These are phyloP conservation scores for Pyrenopolyporus hunteri DNA, from an alignment of 495 filamentous ascomycete genomes.

Conservation along the genomic window DNA sequence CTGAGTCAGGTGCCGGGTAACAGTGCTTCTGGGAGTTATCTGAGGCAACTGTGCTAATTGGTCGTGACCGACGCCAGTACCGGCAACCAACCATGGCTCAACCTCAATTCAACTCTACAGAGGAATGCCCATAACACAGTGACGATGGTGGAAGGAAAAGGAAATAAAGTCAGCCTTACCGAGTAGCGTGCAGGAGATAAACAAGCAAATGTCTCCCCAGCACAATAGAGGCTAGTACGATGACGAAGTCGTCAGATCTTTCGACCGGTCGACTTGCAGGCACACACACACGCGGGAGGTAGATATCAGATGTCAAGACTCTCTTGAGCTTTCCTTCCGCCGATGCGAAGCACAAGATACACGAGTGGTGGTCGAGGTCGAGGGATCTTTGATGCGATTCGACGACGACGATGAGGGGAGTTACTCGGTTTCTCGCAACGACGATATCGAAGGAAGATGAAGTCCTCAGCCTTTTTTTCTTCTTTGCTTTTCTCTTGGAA, in stretches of 20 bases:
- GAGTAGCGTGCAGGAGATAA: conserved; percentile 77
- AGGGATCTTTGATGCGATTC: conserved; percentile 33
- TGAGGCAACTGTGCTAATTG: too few species aligned
- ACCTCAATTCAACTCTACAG: too few species aligned
- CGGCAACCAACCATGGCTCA: too few species aligned
- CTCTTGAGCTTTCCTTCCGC: conserved; percentile 25
- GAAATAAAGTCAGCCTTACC: conserved; percentile 61
- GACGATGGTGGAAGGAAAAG: too few species aligned
- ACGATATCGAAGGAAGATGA: conserved; percentile 30
- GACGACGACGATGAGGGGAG: conserved; percentile 34
- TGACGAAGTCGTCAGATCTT: conserved; percentile 45
- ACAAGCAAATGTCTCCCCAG: conserved; percentile 99
- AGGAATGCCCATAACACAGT: too few species aligned
- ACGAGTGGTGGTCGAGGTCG: conserved; percentile 40
- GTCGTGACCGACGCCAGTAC: too few species aligned
- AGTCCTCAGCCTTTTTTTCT: conserved; percentile 16
- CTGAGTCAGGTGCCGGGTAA: too few species aligned
- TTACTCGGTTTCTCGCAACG: conserved; percentile 39
- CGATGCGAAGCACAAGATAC: conserved; percentile 38
- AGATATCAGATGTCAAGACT: conserved; percentile 30
- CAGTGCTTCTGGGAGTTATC: too few species aligned
- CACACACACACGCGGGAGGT: conserved; percentile 39
- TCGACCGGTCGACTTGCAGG: conserved; percentile 40
- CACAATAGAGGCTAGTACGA: conserved; percentile 48
- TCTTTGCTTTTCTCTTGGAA: conserved; percentile 28